Evolutionary conservation across 108 stramenopile genomes (phyloP).

Genomic region (Aurantiochytrium sp.): DNA sequence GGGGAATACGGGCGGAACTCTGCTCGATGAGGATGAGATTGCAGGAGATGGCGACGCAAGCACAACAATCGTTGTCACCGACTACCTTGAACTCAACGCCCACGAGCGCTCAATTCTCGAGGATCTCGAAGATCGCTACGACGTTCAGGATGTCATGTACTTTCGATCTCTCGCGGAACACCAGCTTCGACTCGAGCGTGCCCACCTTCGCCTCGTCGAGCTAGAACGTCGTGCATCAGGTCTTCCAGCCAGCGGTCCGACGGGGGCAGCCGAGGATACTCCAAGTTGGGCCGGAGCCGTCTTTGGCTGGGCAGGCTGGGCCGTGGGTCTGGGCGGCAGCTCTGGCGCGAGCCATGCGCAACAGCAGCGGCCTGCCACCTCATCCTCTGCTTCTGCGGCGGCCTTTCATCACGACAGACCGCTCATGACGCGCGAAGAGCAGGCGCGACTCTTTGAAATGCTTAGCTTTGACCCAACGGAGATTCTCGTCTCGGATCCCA

Average conservation of each 20-base stretch:
- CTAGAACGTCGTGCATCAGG: neutral
- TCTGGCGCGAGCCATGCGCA: neutral
- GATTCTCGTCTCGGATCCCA: neutral
- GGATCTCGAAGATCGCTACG: neutral
- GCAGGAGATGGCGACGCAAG: neutral
- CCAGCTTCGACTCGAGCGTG: neutral
- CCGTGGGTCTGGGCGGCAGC: neutral
- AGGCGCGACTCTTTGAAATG: neutral
- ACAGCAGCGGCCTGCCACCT: neutral
- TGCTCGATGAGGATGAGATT: too few relatives aligned
- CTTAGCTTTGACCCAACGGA: neutral
- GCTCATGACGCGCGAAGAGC: conserved; percentile 7
- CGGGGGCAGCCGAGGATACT: neutral
- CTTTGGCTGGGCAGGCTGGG: conserved; percentile 16
- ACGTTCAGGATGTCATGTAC: conserved; percentile 7
- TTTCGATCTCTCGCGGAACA: neutral
- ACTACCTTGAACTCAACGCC: neutral
- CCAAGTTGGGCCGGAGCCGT: neutral
- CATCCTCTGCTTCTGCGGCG: neutral
- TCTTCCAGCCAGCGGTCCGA: too few relatives aligned
- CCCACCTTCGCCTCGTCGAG: neutral
- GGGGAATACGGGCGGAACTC: too few relatives aligned
- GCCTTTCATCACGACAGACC: neutral
- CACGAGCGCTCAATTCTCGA: neutral
- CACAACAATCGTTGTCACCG: neutral